phyloP scores from a whole-genome alignment of 1,284 basidiomycete genomes.

The Anthracocystis setariae region DNA sequence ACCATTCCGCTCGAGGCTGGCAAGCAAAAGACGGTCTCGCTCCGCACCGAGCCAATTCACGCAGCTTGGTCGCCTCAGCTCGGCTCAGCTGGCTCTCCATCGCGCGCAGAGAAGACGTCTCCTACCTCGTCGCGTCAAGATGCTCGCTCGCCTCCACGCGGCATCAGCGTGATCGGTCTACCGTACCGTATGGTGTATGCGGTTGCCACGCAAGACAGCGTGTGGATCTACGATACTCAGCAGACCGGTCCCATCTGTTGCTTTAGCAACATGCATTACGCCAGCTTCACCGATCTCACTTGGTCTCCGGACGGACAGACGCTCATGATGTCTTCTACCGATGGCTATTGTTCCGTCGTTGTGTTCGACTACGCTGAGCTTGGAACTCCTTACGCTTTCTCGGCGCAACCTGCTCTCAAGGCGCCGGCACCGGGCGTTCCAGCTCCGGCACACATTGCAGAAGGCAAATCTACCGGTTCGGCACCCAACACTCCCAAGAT shows the following conservation, averaged over 20 bases:
- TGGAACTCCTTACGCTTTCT: slow-evolving; percentile 72
- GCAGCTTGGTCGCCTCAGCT: slow-evolving; percentile 22
- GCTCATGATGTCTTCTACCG: slow-evolving; percentile 88
- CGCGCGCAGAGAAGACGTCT: slow-evolving; percentile 17
- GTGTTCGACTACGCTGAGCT: slow-evolving; percentile 83
- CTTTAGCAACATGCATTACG: slow-evolving; percentile 94
- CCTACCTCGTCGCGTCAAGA: slow-evolving; percentile 13
- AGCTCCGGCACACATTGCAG: slow-evolving; percentile 29
- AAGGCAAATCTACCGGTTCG: slow-evolving; percentile 26
- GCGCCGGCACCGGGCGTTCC: slow-evolving; percentile 29
- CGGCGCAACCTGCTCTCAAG: slow-evolving; percentile 53
- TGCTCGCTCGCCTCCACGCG: slow-evolving; percentile 35
- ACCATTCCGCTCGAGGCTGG: slow-evolving; percentile 77
- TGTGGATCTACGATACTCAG: slow-evolving; percentile 96
- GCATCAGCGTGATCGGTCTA: slow-evolving; percentile 79
- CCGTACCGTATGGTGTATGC: slow-evolving; percentile 96
- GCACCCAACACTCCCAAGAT: slow-evolving; percentile 36
- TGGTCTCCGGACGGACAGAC: slow-evolving; percentile 97
- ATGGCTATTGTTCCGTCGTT: slow-evolving; percentile 96
- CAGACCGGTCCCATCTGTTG: slow-evolving; percentile 91
- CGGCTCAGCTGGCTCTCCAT: slow-evolving; percentile 19
- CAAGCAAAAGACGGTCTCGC: slow-evolving; percentile 73
- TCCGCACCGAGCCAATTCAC: slow-evolving; percentile 14
- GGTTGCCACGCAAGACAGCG: slow-evolving; percentile 94
- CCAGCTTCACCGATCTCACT: slow-evolving; percentile 94